A percentile compares a stretch with the other conserved stretches of the same genome.
Evolutionary conservation across 805 yeast species (phyloP).

Genomic region (Isabelozyma pseudorhagii): DNA sequence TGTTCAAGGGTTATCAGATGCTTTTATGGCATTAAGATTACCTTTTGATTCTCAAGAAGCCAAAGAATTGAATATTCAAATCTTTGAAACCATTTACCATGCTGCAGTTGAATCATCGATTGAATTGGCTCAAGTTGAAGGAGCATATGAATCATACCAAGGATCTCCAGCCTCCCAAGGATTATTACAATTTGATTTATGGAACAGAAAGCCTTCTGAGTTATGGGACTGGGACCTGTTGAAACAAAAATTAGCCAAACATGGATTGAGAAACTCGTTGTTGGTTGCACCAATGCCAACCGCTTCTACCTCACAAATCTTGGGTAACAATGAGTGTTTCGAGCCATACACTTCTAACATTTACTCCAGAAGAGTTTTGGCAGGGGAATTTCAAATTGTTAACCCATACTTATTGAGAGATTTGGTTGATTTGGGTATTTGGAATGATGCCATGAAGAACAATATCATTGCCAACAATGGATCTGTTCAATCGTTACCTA

Average conservation of each 20-base stretch:
- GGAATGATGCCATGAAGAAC: constrained; percentile 59
- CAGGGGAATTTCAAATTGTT: constrained; percentile 64
- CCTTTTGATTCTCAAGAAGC: constrained; percentile 61
- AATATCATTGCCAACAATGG: constrained; percentile 56
- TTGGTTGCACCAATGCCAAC: constrained; percentile 68
- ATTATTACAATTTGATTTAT: constrained; percentile 52
- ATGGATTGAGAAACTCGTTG: constrained; percentile 57
- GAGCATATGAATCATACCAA: constrained; percentile 47
- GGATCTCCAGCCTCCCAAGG: constrained; percentile 64
- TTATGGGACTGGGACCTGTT: constrained; percentile 59
- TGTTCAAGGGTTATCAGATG: constrained; percentile 62
- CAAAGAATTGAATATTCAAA: constrained; percentile 53
- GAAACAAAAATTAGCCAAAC: constrained; percentile 44
- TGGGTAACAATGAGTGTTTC: constrained; percentile 61
- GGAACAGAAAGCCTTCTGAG: constrained; percentile 58
- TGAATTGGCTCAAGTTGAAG: constrained; percentile 51
- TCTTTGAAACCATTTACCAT: constrained; percentile 61
- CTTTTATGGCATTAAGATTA: constrained; percentile 52
- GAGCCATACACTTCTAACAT: constrained; percentile 64
- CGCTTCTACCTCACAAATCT: constrained; percentile 62
- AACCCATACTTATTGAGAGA: constrained; percentile 58
- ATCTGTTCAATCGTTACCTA: constrained; percentile 53
- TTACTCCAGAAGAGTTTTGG: constrained; percentile 59
- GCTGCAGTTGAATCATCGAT: constrained; percentile 56
- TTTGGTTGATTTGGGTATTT: constrained; percentile 55